Base-by-base conservation (phyloP, 2,329 filamentous ascomycete genomes). In the Botryotinia calthae region DNA sequence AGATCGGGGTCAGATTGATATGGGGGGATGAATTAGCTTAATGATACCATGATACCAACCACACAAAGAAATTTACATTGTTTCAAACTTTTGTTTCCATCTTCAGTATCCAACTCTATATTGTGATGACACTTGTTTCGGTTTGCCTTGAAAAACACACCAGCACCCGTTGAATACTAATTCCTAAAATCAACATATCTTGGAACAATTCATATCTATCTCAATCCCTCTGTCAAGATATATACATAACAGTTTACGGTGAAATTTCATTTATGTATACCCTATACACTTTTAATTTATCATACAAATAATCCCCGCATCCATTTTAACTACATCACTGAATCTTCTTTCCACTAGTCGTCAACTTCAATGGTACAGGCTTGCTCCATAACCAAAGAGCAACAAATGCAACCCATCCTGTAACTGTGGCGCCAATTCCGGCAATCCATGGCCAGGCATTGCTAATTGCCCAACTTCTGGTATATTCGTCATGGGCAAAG, bases 401-500 rank as follows among this genome's bases (percentile, higher is more conserved):
- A 70, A 94, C 93, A 83, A 99, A 98, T 0, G 85, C 89, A 75
- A 98, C 76, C 88, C 95, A 99, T 12, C 94, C 96, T 18, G 85
- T 86, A 72, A 97, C 88, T 2, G 97, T 97, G 67, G 91, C 91
- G 81, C 88, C 92, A 74, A 98, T 93, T 74, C 96, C 95, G 0
- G 91, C 87, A 80, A 99, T 93, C 93, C 95, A 98, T 18, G 95
- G 94, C 93, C 94, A 98, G 4, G 94, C 95, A 59, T 91, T 95
- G 75, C 88, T 93, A 81, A 99, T 99, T 81, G 88, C 89, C 85
- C 90, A 98, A 82, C 93, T 97, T 79, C 96, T 89, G 46, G 94
- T 93, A 89, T 93, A 99, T 86, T 99, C 96, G 82, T 99, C 91
- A 86, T 99, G 96, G 12, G 96, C 96, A 84, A 97, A 96, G 85